Percentiles rank a stretch among this genome's conserved stretches.
These are phyloP conservation scores for Rosa rugosa DNA, from an alignment of 306 rosid species.

Conservation along the genomic window DNA sequence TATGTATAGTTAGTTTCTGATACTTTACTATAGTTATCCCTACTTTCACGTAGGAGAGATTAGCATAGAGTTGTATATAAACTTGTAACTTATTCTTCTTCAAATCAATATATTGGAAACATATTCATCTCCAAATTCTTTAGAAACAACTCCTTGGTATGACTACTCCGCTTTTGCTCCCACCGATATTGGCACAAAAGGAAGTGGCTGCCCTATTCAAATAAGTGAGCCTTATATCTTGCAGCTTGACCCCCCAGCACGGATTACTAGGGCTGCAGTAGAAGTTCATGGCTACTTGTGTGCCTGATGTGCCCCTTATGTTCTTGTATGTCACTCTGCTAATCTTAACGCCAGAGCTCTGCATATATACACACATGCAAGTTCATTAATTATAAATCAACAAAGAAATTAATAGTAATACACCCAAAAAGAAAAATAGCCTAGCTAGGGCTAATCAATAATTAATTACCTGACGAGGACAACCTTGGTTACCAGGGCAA, in stretches of 20 bases:
- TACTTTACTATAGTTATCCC: no score
- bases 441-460: background rate
- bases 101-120: no score
- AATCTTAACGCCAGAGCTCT: conserved; percentile 55
- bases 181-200: conserved; percentile 41
- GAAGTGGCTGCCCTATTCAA: conserved; percentile 27
- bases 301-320: conserved; percentile 49
- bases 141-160: conserved; percentile 52
- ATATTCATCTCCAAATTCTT: no score
- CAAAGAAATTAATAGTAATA: background rate
- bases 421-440: background rate
- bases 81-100: no score
- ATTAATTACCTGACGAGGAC: conserved; percentile 14
- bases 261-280: conserved; percentile 52
- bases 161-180: conserved; percentile 36
- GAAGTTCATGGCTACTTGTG: conserved; percentile 44
- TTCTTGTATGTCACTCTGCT: conserved; percentile 44
- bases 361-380: background rate
- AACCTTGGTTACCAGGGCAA: conserved; percentile 12
- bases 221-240: conserved; percentile 42
- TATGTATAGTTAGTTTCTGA: no score
- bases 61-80: no score
- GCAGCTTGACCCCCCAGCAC: conserved; percentile 42
- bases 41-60: no score
- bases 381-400: background rate